Conservation (phyloP, 176 grass and related monocot genomes). For the Stipa capillata region DNA sequence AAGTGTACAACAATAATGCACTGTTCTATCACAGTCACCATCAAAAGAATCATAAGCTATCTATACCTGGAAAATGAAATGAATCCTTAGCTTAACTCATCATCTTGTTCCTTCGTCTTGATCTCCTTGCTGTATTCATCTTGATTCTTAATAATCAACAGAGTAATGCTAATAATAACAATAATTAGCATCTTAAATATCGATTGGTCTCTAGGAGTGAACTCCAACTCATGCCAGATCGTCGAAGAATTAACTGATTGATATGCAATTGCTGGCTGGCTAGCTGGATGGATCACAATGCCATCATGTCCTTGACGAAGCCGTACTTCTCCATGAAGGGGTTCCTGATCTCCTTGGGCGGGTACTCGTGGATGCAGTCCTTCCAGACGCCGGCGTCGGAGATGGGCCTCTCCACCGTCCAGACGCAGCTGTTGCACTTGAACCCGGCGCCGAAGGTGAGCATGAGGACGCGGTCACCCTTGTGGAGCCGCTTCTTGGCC, state of each 20-base stretch:
- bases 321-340: slow-evolving; percentile 80
- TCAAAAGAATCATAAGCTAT: slow-evolving; percentile 27
- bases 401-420: slow-evolving; percentile 43
- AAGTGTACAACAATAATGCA: neutral
- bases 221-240: neutral
- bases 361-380: slow-evolving; percentile 62
- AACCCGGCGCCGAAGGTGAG: slow-evolving; percentile 92
- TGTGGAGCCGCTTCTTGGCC: slow-evolving; percentile 46
- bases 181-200: neutral
- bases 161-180: neutral
- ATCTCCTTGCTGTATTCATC: neutral
- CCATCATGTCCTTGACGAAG: slow-evolving; percentile 60
- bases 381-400: slow-evolving; percentile 57
- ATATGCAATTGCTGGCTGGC: no score
- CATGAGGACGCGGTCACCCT: slow-evolving; percentile 74
- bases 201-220: neutral
- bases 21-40: neutral
- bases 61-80: neutral
- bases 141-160: neutral
- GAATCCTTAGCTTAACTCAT: slow-evolving; percentile 1
- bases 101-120: neutral
- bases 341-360: slow-evolving; percentile 56
- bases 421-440: slow-evolving; percentile 96
- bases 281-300: slow-evolving; percentile 6
- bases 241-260: no score